Evolutionary conservation across 768 basidiomycete species (phyloP), one percentile per base, ranked within the genome.

Genomic region (Udeniomyces megalosporus): DNA sequence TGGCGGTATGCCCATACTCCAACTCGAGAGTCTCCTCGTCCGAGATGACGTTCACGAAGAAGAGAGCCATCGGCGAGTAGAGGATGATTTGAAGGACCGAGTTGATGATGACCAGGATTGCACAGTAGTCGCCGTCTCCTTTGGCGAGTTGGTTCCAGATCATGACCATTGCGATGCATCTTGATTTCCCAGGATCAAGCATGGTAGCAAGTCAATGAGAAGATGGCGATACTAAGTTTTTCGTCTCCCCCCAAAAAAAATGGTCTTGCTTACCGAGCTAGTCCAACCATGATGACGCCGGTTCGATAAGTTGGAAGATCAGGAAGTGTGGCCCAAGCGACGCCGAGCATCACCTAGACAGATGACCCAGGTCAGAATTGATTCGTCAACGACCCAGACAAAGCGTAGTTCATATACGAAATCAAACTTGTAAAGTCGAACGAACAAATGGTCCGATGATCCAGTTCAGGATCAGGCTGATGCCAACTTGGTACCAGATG

Each of bases 271-370:
- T 17, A 42, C 81, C 82, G 69, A 14, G 84, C 85, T 26, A 87
- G 72, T 4, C 88, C 88, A 38, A 90, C 86, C 75, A 90, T 76
- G 68, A 90, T 83, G 3, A 91, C 84, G 2, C 88, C 88, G 0
- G 80, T 80, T 26, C 86, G 80, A 69, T 88, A 86, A 1, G 84
- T 77, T 6, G 70, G 67, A 8, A 71, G 64, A 70, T 90, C 87
- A 0, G 86, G 88, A 0, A 90, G 77, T 3, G 86, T 85, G 14
- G 84, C 86, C 85, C 87, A 89, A 1, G 88, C 86, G 29, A 86
- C 70, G 2, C 77, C 87, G n/a, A 88, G 79, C 88, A 90, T 91
- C 20, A 88, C 61, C 70, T 71, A 32, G 15, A 20, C 12, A 32
- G 2, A n/a, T 29, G 31, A 7, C n/a, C n/a, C n/a, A n/a, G n/a